Evolutionary conservation across 352 stramenopile genomes (phyloP).

Genomic region (Phytophthora tentaculata): DNA sequence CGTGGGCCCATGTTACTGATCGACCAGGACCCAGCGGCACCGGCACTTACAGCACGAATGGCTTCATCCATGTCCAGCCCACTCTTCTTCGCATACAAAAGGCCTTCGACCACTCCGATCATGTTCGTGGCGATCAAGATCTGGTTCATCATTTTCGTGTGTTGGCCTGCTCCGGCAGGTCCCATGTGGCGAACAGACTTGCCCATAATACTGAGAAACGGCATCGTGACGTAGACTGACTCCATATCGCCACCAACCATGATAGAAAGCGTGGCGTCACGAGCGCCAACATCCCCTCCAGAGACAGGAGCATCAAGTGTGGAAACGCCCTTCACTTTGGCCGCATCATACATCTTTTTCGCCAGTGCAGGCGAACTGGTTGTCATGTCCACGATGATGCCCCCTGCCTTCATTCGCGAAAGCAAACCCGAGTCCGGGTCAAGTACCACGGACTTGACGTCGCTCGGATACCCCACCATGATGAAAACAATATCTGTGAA

Average conservation of each 20-base stretch:
- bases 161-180: slow-evolving; percentile 76
- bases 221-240: slow-evolving; percentile 79
- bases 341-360: slow-evolving; percentile 85
- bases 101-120: slow-evolving; percentile 89
- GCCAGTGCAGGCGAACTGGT: slow-evolving; percentile 89
- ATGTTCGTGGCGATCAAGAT: slow-evolving; percentile 90
- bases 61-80: slow-evolving; percentile 90
- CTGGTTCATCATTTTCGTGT: slow-evolving; percentile 95
- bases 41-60: slow-evolving; percentile 85
- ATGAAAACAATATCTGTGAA: slow-evolving; percentile 88
- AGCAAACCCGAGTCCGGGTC: slow-evolving; percentile 71
- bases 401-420: slow-evolving; percentile 73
- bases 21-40: slow-evolving; percentile 88
- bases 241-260: slow-evolving; percentile 92
- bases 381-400: slow-evolving; percentile 92
- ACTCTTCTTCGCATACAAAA: slow-evolving; percentile 89
- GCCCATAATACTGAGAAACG: slow-evolving; percentile 89
- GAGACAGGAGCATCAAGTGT: slow-evolving; percentile 87
- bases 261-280: slow-evolving; percentile 87
- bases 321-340: slow-evolving; percentile 73
- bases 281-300: slow-evolving; percentile 88
- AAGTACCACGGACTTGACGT: slow-evolving; percentile 82
- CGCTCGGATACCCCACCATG: slow-evolving; percentile 89
- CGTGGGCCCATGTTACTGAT: slow-evolving; percentile 91
- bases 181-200: slow-evolving; percentile 92